phyloP scores from a whole-genome alignment of 352 stramenopile species.

The Aphanomyces cochlioides region DNA sequence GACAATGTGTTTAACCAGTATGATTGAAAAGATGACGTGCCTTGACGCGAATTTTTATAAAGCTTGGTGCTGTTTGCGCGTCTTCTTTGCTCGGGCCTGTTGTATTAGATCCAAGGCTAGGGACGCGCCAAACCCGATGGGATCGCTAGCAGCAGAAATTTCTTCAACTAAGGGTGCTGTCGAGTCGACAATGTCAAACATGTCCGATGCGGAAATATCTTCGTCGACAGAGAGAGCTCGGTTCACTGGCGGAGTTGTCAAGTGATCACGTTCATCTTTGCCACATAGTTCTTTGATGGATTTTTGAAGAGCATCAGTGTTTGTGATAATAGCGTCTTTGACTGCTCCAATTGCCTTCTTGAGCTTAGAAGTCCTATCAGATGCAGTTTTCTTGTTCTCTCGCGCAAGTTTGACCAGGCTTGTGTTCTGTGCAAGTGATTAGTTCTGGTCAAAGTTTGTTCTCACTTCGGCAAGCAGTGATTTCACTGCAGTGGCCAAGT shows the following conservation, averaged over 20 bases:
- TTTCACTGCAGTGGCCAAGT: neutral
- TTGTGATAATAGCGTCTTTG: neutral
- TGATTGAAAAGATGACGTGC: constrained; percentile 26
- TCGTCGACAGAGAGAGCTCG: neutral
- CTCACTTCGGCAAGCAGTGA: neutral
- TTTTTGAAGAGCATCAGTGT: neutral
- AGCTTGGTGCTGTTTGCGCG: neutral
- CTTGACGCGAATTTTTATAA: constrained; percentile 14
- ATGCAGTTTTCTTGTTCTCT: constrained; percentile 4
- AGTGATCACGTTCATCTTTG: too few species aligned
- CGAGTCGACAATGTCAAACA: constrained; percentile 10
- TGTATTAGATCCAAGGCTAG: constrained; percentile 25
- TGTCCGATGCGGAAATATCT: neutral
- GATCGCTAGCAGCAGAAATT: neutral
- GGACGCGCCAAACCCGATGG: constrained; percentile 1
- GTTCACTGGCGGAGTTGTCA: neutral
- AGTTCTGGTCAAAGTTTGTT: neutral
- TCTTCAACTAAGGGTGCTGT: neutral
- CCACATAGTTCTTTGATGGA: too few species aligned
- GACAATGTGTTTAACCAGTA: neutral
- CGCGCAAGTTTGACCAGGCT: constrained; percentile 3
- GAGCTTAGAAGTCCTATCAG: neutral
- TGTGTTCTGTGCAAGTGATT: constrained; percentile 2
- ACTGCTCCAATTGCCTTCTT: neutral
- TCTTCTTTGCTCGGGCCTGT: constrained; percentile 18